phyloP scores from a whole-genome alignment of 2,329 filamentous ascomycete species.

The Epichloe amarillans region DNA sequence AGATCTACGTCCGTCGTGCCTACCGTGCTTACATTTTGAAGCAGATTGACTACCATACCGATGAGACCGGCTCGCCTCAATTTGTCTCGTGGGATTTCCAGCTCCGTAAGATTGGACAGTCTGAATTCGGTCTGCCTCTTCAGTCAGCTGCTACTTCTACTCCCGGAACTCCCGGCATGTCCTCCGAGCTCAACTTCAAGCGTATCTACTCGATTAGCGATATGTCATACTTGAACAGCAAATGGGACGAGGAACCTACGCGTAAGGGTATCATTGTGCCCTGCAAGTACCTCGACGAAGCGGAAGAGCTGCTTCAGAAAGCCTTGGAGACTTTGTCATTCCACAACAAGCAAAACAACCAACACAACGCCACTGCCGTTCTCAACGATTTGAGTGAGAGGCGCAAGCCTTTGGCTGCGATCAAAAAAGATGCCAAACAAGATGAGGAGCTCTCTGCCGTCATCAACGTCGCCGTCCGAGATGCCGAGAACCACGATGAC shows the following conservation, averaged over 20 bases:
- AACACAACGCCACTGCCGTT: conserved; percentile 38
- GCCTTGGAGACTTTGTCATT: conserved; percentile 73
- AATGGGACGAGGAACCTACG: conserved; percentile 60
- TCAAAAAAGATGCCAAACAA: conserved; percentile 24
- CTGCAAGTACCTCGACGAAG: conserved; percentile 86
- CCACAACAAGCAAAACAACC: conserved; percentile 42
- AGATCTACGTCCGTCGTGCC: conserved; percentile 90
- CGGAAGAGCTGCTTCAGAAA: conserved; percentile 71
- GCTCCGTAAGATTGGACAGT: conserved; percentile 82
- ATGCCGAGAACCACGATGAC: conserved; percentile 75
- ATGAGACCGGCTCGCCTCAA: conserved; percentile 52
- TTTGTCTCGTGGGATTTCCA: conserved; percentile 94
- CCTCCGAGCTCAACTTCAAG: conserved; percentile 48
- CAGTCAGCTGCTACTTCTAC: conserved; percentile 72
- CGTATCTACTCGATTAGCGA: conserved; percentile 92
- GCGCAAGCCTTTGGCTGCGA: conserved; percentile 36
- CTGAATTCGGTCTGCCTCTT: conserved; percentile 74
- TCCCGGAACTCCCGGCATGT: conserved; percentile 57
- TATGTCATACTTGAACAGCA: conserved; percentile 74
- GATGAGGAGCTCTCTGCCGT: conserved; percentile 80
- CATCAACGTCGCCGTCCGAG: conserved; percentile 80
- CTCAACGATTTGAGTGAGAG: conserved; percentile 63
- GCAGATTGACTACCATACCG: conserved; percentile 77
- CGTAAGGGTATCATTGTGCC: conserved; percentile 92
- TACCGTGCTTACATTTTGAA: conserved; percentile 94